These are phyloP conservation scores for Dimocarpus longan DNA, from an alignment of 345 rosid species.

Conservation along the genomic window DNA sequence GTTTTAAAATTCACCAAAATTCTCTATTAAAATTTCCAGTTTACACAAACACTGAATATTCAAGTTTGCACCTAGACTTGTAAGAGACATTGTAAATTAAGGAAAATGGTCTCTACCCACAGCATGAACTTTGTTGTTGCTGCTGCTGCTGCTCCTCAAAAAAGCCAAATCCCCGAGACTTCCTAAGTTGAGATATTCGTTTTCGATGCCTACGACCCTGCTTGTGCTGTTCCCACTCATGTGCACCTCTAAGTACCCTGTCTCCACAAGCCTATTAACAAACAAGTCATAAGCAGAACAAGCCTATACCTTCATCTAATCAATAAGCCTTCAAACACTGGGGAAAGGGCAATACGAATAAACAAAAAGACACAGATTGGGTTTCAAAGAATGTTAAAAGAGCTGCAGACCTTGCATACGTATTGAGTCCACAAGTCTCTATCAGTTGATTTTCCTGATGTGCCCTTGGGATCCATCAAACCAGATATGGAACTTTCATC, in stretches of 20 bases:
- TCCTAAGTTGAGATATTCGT: conserved; percentile 51
- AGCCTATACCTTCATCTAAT: background rate
- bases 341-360: background rate
- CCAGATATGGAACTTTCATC: conserved; percentile 19
- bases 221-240: conserved; percentile 93
- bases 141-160: conserved; percentile 22
- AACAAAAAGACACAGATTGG: background rate
- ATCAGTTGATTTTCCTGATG: conserved; percentile 25
- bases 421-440: conserved; percentile 92
- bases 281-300: background rate
- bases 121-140: background rate
- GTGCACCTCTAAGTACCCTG: conserved; percentile 82
- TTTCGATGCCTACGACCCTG: conserved; percentile 86
- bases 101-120: background rate
- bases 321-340: background rate
- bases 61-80: background rate
- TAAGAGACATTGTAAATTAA: background rate
- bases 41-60: background rate
- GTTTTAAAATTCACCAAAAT: too few relatives aligned
- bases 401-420: conserved; percentile 64
- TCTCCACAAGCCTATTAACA: conserved; percentile 78
- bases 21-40: too few relatives aligned
- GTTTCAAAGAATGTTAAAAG: background rate
- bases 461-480: conserved; percentile 14
- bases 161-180: conserved; percentile 26